Conservation (phyloP, 2,329 filamentous ascomycete species). For the Colletotrichum trifolii region DNA sequence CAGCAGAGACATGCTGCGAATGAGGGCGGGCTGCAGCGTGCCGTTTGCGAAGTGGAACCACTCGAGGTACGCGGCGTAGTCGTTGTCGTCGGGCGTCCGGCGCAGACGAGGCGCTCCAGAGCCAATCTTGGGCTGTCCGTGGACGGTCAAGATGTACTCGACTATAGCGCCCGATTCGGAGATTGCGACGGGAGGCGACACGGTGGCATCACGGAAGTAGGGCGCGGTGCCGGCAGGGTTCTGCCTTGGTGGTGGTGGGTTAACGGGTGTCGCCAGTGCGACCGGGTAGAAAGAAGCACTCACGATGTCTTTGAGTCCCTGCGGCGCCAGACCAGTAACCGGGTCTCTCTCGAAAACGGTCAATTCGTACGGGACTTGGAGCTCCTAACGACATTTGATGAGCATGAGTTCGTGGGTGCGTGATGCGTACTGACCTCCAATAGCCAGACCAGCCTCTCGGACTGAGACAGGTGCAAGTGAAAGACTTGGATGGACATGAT, state of each 20-base stretch:
- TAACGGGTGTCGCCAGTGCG: neutral
- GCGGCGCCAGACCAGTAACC: conserved; percentile 21
- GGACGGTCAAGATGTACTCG: conserved; percentile 69
- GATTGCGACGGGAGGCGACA: conserved; percentile 53
- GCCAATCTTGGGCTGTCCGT: conserved; percentile 47
- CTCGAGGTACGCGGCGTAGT: conserved; percentile 71
- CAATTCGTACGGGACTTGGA: conserved; percentile 35
- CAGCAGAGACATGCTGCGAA: conserved; percentile 47
- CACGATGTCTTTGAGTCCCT: conserved; percentile 31
- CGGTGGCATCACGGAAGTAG: conserved; percentile 65
- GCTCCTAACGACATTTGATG: conserved; percentile 13
- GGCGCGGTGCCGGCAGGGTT: conserved; percentile 68
- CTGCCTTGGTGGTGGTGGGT: conserved; percentile 4
- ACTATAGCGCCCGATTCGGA: conserved; percentile 69
- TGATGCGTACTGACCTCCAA: conserved; percentile 25
- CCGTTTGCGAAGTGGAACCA: conserved; percentile 71
- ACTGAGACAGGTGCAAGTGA: conserved; percentile 37
- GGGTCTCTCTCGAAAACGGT: conserved; percentile 27
- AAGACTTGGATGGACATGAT: conserved; percentile 38
- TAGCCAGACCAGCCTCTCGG: conserved; percentile 38
- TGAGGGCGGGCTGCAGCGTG: conserved; percentile 53
- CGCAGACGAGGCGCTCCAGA: conserved; percentile 56
- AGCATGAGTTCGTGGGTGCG: neutral
- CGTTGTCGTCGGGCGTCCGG: conserved; percentile 50
- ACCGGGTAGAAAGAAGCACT: neutral